phyloP scores from a whole-genome alignment of 116 monocot genomes.

The Trichopus zeylanicus region DNA sequence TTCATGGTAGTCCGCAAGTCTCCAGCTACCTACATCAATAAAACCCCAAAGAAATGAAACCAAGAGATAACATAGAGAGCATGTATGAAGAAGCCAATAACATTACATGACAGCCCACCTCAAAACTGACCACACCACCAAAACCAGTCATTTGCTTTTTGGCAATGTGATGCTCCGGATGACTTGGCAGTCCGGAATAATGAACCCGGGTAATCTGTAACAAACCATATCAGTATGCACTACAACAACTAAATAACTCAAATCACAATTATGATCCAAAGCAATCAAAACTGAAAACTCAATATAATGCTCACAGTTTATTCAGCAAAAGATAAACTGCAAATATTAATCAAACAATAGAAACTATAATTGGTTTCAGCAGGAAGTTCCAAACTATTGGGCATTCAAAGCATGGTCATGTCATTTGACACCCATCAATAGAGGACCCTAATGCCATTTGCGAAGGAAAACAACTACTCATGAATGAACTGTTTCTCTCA shows the following conservation, averaged over 20 bases:
- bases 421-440: too few species aligned
- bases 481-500: too few species aligned
- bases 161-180: conserved; percentile 98
- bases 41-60: background rate
- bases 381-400: too few species aligned
- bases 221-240: background rate
- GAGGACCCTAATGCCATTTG: too few species aligned
- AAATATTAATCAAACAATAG: too few species aligned
- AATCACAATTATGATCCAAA: background rate
- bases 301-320: background rate
- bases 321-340: background rate
- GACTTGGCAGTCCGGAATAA: conserved; percentile 89
- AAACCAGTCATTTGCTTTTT: conserved; percentile 91
- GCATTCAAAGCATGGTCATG: too few species aligned
- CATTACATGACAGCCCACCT: conserved; percentile 29
- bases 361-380: too few species aligned
- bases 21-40: conserved; percentile 53
- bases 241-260: background rate
- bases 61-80: background rate
- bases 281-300: background rate
- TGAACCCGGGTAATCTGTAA: conserved; percentile 74
- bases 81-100: background rate
- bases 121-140: conserved; percentile 99
- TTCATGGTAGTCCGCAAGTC: conserved; percentile 58
- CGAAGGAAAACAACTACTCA: too few species aligned